These are phyloP conservation scores for Aspergillus thermomutatus DNA, from an alignment of 2,329 filamentous ascomycete species.

Conservation along the genomic window DNA sequence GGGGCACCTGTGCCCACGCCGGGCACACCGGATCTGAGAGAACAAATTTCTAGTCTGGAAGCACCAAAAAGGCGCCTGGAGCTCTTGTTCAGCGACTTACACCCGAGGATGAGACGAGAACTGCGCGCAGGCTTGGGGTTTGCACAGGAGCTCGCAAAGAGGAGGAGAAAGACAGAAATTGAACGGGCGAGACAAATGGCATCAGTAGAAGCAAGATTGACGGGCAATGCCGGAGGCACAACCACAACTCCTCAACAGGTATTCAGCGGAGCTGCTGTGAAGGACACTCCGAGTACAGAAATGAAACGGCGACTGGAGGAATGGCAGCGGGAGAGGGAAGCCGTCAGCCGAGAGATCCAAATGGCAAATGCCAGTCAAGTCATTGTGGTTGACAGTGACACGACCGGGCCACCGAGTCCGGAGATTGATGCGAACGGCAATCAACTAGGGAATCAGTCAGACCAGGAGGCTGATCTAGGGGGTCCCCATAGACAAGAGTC, in stretches of 20 bases:
- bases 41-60: slow-evolving; percentile 15
- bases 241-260: slow-evolving; percentile 6
- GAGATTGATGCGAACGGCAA: slow-evolving; percentile 1
- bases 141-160: slow-evolving; percentile 42
- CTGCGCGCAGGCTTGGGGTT: slow-evolving; percentile 41
- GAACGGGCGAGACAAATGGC: slow-evolving; percentile 5
- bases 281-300: slow-evolving; percentile 15
- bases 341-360: slow-evolving; percentile 42
- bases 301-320: slow-evolving; percentile 35
- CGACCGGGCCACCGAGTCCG: slow-evolving; percentile 14
- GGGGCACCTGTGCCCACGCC: slow-evolving; percentile 1
- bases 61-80: slow-evolving; percentile 30
- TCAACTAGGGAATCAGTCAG: slow-evolving; percentile 2
- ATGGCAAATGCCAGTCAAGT: slow-evolving; percentile 42
- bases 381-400: slow-evolving; percentile 44
- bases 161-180: slow-evolving; percentile 20
- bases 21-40: slow-evolving; percentile 6
- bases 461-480: neutral
- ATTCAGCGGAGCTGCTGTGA: neutral
- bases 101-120: slow-evolving; percentile 36
- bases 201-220: slow-evolving; percentile 1
- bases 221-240: neutral
- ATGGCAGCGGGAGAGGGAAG: slow-evolving; percentile 46
- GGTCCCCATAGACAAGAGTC: neutral
- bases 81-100: slow-evolving; percentile 36